These are phyloP conservation scores for Aspergillus eucalypticola DNA, from an alignment of 2,329 filamentous ascomycete species.

Conservation along the genomic window DNA sequence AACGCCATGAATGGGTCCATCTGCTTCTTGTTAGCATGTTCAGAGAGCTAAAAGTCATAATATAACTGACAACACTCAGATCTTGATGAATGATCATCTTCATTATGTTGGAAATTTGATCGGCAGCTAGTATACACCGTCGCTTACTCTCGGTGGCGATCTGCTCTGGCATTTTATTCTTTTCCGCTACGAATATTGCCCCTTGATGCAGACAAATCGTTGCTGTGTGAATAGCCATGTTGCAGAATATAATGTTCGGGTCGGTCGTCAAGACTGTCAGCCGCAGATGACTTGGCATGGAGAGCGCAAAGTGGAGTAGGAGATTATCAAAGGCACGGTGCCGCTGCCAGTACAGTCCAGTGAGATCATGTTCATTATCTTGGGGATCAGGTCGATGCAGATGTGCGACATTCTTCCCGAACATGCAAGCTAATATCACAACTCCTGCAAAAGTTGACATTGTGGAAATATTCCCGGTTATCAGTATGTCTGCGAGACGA, in stretches of 20 bases:
- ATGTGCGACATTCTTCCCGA: slow-evolving; percentile 87
- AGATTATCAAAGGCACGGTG: slow-evolving; percentile 89
- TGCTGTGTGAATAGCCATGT: slow-evolving; percentile 96
- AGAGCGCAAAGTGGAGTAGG: slow-evolving; percentile 80
- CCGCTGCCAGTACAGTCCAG: slow-evolving; percentile 93
- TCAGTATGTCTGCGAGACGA: slow-evolving; percentile 58
- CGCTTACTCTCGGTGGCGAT: slow-evolving; percentile 89
- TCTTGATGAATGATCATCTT: slow-evolving; percentile 90
- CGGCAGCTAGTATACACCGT: slow-evolving; percentile 87
- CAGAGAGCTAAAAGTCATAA: neutral
- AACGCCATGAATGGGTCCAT: slow-evolving; percentile 96
- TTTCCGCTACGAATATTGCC: slow-evolving; percentile 95
- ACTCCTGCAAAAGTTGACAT: slow-evolving; percentile 79
- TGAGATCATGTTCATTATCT: slow-evolving; percentile 81
- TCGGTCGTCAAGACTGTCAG: slow-evolving; percentile 73
- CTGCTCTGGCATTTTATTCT: slow-evolving; percentile 72
- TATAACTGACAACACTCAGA: slow-evolving; percentile 67
- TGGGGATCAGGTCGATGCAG: slow-evolving; percentile 81
- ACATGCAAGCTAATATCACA: slow-evolving; percentile 81
- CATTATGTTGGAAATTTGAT: slow-evolving; percentile 94
- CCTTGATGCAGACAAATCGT: slow-evolving; percentile 98
- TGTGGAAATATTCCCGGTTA: slow-evolving; percentile 68
- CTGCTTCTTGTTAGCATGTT: slow-evolving; percentile 50
- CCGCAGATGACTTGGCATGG: slow-evolving; percentile 76
- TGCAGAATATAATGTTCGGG: slow-evolving; percentile 86